Evolutionary conservation across 2,329 filamentous ascomycete species (phyloP).

Genomic region (Karstenula rhodostoma): DNA sequence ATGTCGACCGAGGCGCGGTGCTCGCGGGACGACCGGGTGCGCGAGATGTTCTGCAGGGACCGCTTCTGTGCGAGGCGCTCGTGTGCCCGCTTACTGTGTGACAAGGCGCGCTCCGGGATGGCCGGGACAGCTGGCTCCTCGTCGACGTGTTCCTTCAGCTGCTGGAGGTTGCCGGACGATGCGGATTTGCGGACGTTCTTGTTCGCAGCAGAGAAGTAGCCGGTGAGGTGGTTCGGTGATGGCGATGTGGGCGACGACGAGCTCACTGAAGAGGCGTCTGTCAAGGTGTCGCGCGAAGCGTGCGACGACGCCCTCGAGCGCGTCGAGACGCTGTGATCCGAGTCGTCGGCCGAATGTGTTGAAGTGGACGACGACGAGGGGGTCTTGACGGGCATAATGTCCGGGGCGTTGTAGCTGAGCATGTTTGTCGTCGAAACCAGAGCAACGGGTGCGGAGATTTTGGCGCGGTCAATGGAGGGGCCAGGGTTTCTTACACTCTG

Average conservation of each 20-base stretch:
- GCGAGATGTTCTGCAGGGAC: conserved; percentile 61
- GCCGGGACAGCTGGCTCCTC: conserved; percentile 64
- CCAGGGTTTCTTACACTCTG: conserved; percentile 56
- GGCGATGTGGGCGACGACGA: conserved; percentile 58
- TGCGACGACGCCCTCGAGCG: conserved; percentile 55
- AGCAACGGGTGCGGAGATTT: conserved; percentile 88
- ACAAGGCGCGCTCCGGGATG: conserved; percentile 80
- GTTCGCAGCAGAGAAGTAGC: conserved; percentile 65
- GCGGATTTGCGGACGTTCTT: conserved; percentile 53
- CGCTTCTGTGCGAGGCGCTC: conserved; percentile 76
- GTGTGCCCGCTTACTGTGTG: conserved; percentile 88
- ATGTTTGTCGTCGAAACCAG: conserved; percentile 95
- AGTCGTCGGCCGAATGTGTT: conserved; percentile 74
- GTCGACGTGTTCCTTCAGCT: conserved; percentile 32
- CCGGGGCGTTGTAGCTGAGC: conserved; percentile 92
- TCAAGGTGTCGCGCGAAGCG: conserved; percentile 72
- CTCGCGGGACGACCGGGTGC: conserved; percentile 64
- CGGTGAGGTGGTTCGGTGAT: conserved; percentile 63
- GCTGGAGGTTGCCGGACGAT: conserved; percentile 46
- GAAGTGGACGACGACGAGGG: conserved; percentile 60
- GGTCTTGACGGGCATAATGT: conserved; percentile 65
- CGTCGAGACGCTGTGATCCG: conserved; percentile 66
- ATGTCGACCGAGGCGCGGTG: conserved; percentile 58
- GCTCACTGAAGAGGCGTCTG: conserved; percentile 67
- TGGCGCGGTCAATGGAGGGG: conserved; percentile 64